Evolutionary conservation across 306 rosid species (phyloP).

Genomic region (Hylodesmum podocarpum): DNA sequence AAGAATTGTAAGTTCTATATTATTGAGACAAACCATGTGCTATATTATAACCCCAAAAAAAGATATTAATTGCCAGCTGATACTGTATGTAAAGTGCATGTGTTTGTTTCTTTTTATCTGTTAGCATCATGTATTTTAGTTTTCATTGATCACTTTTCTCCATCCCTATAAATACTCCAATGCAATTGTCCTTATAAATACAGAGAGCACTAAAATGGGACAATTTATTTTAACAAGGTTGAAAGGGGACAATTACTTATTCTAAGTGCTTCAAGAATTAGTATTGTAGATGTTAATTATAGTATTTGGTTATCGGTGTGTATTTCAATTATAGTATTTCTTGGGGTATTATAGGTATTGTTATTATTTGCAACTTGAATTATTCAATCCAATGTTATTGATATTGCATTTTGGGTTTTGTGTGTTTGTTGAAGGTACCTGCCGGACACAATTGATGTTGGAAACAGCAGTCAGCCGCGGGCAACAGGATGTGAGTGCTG

Average conservation of each 20-base stretch:
- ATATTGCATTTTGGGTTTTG: slow-evolving; percentile 23
- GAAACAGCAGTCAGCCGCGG: slow-evolving; percentile 74
- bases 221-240: not conserved
- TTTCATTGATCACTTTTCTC: slow-evolving; percentile 10
- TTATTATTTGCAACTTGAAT: not conserved
- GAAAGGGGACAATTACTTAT: not conserved
- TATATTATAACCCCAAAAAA: not conserved
- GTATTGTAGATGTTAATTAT: not conserved
- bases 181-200: no score
- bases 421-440: slow-evolving; percentile 62
- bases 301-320: not conserved
- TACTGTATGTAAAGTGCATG: slow-evolving; percentile 4
- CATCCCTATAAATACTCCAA: not conserved
- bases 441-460: slow-evolving; percentile 98
- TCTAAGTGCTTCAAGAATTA: slow-evolving; percentile 1
- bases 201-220: not conserved
- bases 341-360: not conserved
- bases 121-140: not conserved
- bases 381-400: slow-evolving; percentile 12
- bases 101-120: not conserved
- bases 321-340: slow-evolving; percentile 5
- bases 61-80: slow-evolving; percentile 1
- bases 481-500: slow-evolving; percentile 92
- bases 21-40: slow-evolving; percentile 9
- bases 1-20: slow-evolving; percentile 91